Evolutionary conservation across 495 filamentous ascomycete species (phyloP), one percentile per base, ranked within the genome.

Genomic region (Hypoxylon subgilvum): DNA sequence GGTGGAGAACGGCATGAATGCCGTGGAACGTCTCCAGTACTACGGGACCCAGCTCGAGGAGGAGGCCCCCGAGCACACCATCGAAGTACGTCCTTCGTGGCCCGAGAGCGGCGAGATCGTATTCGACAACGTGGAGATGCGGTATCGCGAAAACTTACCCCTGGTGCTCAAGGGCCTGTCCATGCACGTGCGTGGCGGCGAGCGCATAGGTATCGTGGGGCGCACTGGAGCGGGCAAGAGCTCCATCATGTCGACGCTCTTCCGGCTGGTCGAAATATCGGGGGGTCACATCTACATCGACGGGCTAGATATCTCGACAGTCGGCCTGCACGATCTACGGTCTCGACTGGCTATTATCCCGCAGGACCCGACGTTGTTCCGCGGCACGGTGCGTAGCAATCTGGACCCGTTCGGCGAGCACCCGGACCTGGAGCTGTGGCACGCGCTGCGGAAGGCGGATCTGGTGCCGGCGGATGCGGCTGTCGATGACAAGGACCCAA

Each of bases 1-100:
- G 69, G 90, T 97, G 16, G 94, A 98, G 71, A 97, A 96, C 76
- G 88, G 89, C 68, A 96, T 98, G 92, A 97, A 96, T 63, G 85
- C 94, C 0, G 93, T 93, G 2, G 93, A 98, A 69, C 88, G 94
- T 22, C 79, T 98, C n/a, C 82, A 90, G 71, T 90, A 94, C 75
- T 98, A 98, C 67, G 92, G 90, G 32, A 91, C 83, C 4, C 62
- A 88, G 47, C 85, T 98, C 2, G 91, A 96, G 53, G 86, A 95
- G 66, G 94, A 98, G 71, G 88, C 91, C 0, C 90, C 91, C 0
- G 77, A 93, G 14, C 86, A 90, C 61, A 82, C 87, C 1, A 70
- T 83, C 51, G 80, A 88, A 3, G 79, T 96, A 0, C 82, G 83
- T 21, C 69, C 79, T 4, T 76, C 80, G 23, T 97, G 94, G 93